Conservation (phyloP, 2,329 filamentous ascomycete genomes). For the Trichoderma atroviride region DNA sequence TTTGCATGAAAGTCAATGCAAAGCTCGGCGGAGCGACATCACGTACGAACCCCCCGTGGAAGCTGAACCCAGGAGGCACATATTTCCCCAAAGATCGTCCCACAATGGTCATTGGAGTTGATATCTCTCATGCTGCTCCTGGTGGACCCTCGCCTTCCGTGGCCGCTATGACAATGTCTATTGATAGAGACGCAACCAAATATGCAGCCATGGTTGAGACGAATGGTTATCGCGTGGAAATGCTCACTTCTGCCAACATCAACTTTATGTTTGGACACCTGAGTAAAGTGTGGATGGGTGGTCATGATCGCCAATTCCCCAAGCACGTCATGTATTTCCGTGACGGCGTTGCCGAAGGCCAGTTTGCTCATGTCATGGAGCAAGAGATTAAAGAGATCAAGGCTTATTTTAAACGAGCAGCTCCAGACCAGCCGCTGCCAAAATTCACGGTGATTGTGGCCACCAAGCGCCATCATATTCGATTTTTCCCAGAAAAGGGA, state of each 20-base stretch:
- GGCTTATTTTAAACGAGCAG: constrained; percentile 51
- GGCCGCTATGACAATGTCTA: constrained; percentile 83
- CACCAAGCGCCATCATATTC: constrained; percentile 91
- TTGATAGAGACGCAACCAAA: constrained; percentile 69
- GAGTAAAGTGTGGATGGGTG: constrained; percentile 65
- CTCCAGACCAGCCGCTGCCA: constrained; percentile 46
- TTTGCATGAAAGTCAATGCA: constrained; percentile 94
- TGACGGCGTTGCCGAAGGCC: constrained; percentile 86
- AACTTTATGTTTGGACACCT: constrained; percentile 66
- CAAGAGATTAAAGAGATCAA: constrained; percentile 77
- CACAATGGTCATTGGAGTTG: constrained; percentile 86
- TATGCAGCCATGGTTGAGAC: constrained; percentile 81
- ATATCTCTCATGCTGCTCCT: constrained; percentile 82
- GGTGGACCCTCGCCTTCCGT: constrained; percentile 71
- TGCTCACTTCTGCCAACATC: constrained; percentile 70
- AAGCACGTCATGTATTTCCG: constrained; percentile 87
- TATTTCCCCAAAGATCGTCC: constrained; percentile 48
- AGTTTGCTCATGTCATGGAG: constrained; percentile 78
- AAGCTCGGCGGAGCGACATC: constrained; percentile 87
- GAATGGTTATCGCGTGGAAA: constrained; percentile 81
- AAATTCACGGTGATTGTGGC: constrained; percentile 86
- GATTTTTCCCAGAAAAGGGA: constrained; percentile 75
- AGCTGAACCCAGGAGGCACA: constrained; percentile 30
- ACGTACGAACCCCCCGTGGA: constrained; percentile 43
- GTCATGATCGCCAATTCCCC: constrained; percentile 53